Base-by-base conservation (phyloP, 2,329 filamentous ascomycete species). In the Sporothrix brunneoviolacea region DNA sequence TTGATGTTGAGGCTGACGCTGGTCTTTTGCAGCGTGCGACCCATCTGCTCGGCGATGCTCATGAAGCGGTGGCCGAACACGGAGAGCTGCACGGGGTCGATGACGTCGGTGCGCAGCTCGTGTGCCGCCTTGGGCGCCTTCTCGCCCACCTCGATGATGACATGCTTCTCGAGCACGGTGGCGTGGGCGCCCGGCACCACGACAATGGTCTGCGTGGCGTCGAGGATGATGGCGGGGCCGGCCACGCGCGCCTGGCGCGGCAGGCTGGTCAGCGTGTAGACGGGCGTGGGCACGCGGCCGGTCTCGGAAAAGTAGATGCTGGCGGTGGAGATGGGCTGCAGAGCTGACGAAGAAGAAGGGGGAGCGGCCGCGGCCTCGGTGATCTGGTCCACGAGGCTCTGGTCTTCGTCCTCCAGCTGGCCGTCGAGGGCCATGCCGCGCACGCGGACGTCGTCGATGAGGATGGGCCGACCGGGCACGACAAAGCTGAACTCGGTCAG, bases 401-500 rank as follows among this genome's bases (percentile, higher is more conserved):
- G 86, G 27, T 78, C 61, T 1, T 72, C 10, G 24, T 28, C 2
- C 70, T 69, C 51, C 72, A 76, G 28, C 13, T 39, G 94, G 44
- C 90, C 90, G 54, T 91, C 35, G 87, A 91, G 32, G 43, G 90
- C 91, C 54, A 95, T 94, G 9, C 89, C 89, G 50, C 91, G 77
- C 3, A 91, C 87, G 36, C 91, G 83, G 3, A 95, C 86, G 64
- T 95, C 91, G 55, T 95, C 91, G 8, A 96, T 77, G 40, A 95
- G 90, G 48, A 95, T 87, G 57, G 95, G 87, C 47, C 90, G 76
- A 51, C 93, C 86, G 5, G 24, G 24, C 3, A 95, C 71, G 0
- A 86, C 93, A 61, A 96, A 96, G 0, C 89, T 89, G 62, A 95
- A 96, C 62, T 96, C 91, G 61, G 91, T 90, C 47, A 88, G 83